These are phyloP conservation scores for Platanthera guangdongensis DNA, from an alignment of 106 monocot genomes.

Conservation along the genomic window DNA sequence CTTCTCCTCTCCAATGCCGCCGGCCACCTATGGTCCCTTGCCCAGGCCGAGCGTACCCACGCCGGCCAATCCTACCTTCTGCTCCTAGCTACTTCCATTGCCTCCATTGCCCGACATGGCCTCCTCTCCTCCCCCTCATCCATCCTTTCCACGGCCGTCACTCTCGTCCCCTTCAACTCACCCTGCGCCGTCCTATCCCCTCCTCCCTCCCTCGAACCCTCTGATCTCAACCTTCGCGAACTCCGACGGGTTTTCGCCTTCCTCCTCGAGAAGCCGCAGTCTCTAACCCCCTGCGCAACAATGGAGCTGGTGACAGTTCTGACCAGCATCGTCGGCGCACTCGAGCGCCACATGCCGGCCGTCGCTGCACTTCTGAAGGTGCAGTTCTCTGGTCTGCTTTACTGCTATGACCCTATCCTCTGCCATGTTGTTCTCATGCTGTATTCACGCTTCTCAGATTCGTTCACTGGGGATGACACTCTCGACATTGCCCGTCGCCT, in stretches of 20 bases:
- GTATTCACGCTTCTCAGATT: slow-evolving; percentile 67
- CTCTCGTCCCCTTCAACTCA: slow-evolving; percentile 51
- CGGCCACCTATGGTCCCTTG: slow-evolving; percentile 71
- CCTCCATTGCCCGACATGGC: slow-evolving; percentile 23
- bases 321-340: slow-evolving; percentile 25
- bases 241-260: slow-evolving; percentile 55
- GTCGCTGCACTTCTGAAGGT: slow-evolving; percentile 82
- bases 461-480: slow-evolving; percentile 60
- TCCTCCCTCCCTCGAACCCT: slow-evolving; percentile 7
- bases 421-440: slow-evolving; percentile 72
- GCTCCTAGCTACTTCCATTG: slow-evolving; percentile 48
- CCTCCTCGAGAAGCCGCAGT: slow-evolving; percentile 51
- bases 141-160: slow-evolving; percentile 35
- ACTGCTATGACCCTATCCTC: slow-evolving; percentile 66
- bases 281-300: slow-evolving; percentile 50
- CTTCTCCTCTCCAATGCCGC: slow-evolving; percentile 52
- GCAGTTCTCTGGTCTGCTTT: slow-evolving; percentile 82
- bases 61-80: slow-evolving; percentile 73
- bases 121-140: slow-evolving; percentile 28
- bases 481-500: slow-evolving; percentile 50
- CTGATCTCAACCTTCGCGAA: slow-evolving; percentile 60
- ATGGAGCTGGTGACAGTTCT: slow-evolving; percentile 53
- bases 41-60: slow-evolving; percentile 72
- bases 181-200: slow-evolving; percentile 20
- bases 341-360: slow-evolving; percentile 47